Conservation (phyloP, 2,329 filamentous ascomycete genomes). For the Clarireedia paspali region DNA sequence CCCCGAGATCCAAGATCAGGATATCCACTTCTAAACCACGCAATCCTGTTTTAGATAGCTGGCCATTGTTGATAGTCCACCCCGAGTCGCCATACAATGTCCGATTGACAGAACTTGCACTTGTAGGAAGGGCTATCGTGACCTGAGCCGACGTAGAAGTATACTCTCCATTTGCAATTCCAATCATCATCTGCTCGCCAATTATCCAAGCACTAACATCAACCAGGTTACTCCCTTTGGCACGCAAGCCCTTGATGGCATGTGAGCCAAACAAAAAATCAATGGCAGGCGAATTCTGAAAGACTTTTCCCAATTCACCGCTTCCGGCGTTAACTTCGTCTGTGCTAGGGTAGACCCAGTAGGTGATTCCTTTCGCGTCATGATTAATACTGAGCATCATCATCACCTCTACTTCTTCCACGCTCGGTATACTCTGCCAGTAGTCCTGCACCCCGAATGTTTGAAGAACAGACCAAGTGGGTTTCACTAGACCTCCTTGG, state of each 20-base stretch:
- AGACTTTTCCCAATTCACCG: slow-evolving; percentile 32
- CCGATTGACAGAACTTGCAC: slow-evolving; percentile 6
- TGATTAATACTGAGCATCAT: slow-evolving; percentile 40
- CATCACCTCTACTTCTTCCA: slow-evolving; percentile 39
- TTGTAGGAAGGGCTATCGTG: slow-evolving; percentile 16
- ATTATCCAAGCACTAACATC: slow-evolving; percentile 37
- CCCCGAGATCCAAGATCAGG: slow-evolving; percentile 13
- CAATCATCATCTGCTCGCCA: slow-evolving; percentile 31
- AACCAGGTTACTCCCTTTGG: slow-evolving; percentile 7
- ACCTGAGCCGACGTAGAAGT: slow-evolving; percentile 6
- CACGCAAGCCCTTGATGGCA: slow-evolving; percentile 15
- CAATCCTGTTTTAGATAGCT: slow-evolving; percentile 18
- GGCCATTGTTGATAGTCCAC: slow-evolving; percentile 17
- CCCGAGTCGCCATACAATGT: slow-evolving; percentile 18
- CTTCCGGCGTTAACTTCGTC: slow-evolving; percentile 23
- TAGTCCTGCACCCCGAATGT: slow-evolving; percentile 37
- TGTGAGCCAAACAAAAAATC: slow-evolving; percentile 31
- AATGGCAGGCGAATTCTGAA: slow-evolving; percentile 30
- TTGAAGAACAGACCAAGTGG: slow-evolving; percentile 43
- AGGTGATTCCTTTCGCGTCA: slow-evolving; percentile 39
- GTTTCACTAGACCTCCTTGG: slow-evolving; percentile 29
- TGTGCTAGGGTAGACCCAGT: slow-evolving; percentile 39
- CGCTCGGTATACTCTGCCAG: slow-evolving; percentile 39
- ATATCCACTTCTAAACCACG: slow-evolving; percentile 20
- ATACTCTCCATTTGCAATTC: slow-evolving; percentile 33